Evolutionary conservation across 306 rosid genomes (phyloP), one percentile per base, ranked within the genome.

Genomic region (Castanea crenata): DNA sequence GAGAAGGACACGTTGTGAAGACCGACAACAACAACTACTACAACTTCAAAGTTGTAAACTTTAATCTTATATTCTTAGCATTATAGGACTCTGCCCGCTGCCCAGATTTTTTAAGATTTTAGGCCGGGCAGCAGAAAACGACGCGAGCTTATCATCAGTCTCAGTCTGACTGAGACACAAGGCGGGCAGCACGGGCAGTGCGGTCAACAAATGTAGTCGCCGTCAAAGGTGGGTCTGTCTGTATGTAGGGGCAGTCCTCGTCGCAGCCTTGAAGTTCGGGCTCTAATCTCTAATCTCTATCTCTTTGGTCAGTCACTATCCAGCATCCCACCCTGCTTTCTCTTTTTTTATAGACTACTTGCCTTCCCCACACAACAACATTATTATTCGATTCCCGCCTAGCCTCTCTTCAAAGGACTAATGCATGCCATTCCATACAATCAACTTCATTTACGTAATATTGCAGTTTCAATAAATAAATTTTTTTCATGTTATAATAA

Each of bases 101-200:
- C 62, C 51, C 38, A 21, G 19, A 29, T 78, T 32, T 32, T 56
- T 15, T 35, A n/a, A 13, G 74, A 38, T 41, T 51, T 7, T 2
- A 9, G 59, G 44, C 15, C 75, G 86, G 90, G 86, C 84, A 83
- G 75, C 71, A 23, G 86, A 89, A 87, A 90, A 93, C 87, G 92
- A 89, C 87, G 80, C 78, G 71, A 79, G 86, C 56, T 87, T 58
- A 69, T 35, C 32, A 55, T 62, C 31, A 32, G 35, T 38, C 52
- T 41, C 46, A 41, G 46, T 41, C 46, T 8, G 46, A 8, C 8
- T 54, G 56, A 55, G 23, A 71, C 54, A 52, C 79, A 32, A 23
- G 65, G 70, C 12, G 88, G 88, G 85, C 80, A 81, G 77, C 68
- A 55, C 79, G 91, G 92, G 88, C 86, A 87, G 85, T 23, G 32